phyloP scores from a whole-genome alignment of 352 stramenopile genomes.

The Aphanomyces invadans region DNA sequence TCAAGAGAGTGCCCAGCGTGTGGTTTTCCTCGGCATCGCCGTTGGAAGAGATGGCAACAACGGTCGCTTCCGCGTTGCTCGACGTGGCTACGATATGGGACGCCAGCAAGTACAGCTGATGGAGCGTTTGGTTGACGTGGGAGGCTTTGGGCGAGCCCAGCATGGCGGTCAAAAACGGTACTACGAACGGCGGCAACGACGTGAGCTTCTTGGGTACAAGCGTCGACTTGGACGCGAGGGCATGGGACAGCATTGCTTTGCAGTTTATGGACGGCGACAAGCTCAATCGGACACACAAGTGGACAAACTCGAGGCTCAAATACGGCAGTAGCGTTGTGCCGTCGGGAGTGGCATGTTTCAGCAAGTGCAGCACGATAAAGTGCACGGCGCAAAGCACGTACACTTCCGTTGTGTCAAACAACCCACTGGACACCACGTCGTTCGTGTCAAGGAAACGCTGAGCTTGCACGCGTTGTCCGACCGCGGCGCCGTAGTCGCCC shows the following conservation, averaged over 20 bases:
- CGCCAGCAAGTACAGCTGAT: slow-evolving; percentile 43
- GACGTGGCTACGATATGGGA: slow-evolving; percentile 14
- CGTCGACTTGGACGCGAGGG: neutral
- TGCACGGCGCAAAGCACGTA: slow-evolving; percentile 52
- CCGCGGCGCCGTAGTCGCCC: slow-evolving; percentile 33
- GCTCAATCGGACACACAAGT: slow-evolving; percentile 44
- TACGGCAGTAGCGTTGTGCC: slow-evolving; percentile 38
- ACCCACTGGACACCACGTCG: neutral
- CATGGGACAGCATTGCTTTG: slow-evolving; percentile 1
- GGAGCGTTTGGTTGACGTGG: slow-evolving; percentile 34
- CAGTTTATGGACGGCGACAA: slow-evolving; percentile 14
- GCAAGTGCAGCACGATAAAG: slow-evolving; percentile 54
- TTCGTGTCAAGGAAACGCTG: slow-evolving; percentile 16
- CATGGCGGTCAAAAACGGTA: slow-evolving; percentile 30
- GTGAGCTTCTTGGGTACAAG: slow-evolving; percentile 29
- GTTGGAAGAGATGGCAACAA: neutral
- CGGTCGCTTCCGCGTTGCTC: slow-evolving; percentile 23
- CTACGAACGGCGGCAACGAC: slow-evolving; percentile 18
- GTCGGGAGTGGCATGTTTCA: slow-evolving; percentile 38
- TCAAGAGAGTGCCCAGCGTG: slow-evolving; percentile 51
- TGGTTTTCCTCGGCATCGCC: neutral
- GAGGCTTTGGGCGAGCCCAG: neutral
- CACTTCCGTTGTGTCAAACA: slow-evolving; percentile 35
- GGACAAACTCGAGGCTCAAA: slow-evolving; percentile 44
- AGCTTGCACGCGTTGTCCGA: slow-evolving; percentile 31